Evolutionary conservation across 2,329 filamentous ascomycete genomes (phyloP), one percentile per base, ranked within the genome.

Genomic region (Escovopsis sp.): DNA sequence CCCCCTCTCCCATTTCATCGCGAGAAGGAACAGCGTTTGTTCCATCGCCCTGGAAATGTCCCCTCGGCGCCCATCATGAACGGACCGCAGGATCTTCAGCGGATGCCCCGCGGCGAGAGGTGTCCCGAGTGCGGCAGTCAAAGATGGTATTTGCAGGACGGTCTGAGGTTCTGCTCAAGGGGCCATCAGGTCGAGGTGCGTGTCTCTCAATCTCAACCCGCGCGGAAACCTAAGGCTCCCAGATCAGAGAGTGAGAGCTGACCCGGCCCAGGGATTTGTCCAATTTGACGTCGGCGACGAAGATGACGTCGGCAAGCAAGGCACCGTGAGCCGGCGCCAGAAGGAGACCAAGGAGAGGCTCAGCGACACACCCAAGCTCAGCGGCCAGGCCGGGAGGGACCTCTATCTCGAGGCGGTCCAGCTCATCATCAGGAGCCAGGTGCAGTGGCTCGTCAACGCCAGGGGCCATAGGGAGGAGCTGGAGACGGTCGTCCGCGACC

Each of bases 371-470:
- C 39, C 41, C n/a, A 71, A 79, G 53, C 66, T 84, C 39, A 59
- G 59, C 6, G 88, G 88, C 35, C 67, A 74, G 37, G 71, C 76
- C 41, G 89, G 82, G 12, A 76, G 79, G 48, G 76, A 82, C 47
- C 72, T 95, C 20, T 95, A 84, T 57, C 67, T 96, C 31, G 82
- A 94, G 56, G 81, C 77, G 48, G 74, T 93, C 45, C 89, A 96
- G 60, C 67, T 94, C 29, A 72, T 96, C 38, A 65, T 98, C 25
- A 78, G 87, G 57, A 84, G 82, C 54, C 89, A 96, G 64, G 64
- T 85, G 13, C 63, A 74, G 53, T 88, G 81, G 69, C 66, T 96
- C 27, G 66, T 94, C 12, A 64, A 73, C 16, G 65, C 70, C 6
- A 78, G 79, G 55, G 72, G 73, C 0, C 70, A 91, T 38, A 79